Percentiles rank a stretch among this genome's conserved stretches.
These are phyloP conservation scores for Colletotrichum sp. DNA, from an alignment of 2,329 filamentous ascomycete genomes.

Conservation along the genomic window DNA sequence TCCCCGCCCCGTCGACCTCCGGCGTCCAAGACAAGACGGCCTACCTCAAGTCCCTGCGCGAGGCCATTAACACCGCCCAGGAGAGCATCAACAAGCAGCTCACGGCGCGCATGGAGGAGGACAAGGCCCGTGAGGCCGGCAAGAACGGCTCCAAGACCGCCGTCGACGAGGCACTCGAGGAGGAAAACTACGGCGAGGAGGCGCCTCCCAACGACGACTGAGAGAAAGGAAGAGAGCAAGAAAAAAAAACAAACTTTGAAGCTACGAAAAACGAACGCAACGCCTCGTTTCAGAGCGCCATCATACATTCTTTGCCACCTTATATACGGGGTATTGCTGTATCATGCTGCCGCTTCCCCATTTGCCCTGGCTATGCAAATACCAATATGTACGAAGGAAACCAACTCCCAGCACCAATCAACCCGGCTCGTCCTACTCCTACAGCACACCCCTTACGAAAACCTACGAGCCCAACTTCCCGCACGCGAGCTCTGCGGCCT, in stretches of 20 bases:
- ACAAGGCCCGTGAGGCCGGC: constrained; percentile 57
- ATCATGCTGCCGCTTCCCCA: constrained; percentile 25
- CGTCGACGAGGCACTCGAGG: constrained; percentile 63
- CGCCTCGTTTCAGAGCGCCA: neutral
- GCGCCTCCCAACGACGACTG: constrained; percentile 68
- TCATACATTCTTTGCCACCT: constrained; percentile 9
- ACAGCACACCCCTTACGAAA: constrained; percentile 27
- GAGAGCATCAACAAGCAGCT: constrained; percentile 72
- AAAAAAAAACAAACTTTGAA: neutral
- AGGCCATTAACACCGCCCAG: constrained; percentile 64
- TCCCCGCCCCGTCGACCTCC: constrained; percentile 38
- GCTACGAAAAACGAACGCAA: neutral
- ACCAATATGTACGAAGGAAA: constrained; percentile 19
- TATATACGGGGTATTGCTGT: constrained; percentile 31
- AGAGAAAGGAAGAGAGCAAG: neutral
- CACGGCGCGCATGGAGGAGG: constrained; percentile 76
- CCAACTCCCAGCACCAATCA: constrained; percentile 5
- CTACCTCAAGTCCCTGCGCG: constrained; percentile 65
- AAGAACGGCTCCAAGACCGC: constrained; percentile 24
- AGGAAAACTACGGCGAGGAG: constrained; percentile 88
- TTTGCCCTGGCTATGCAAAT: constrained; percentile 26
- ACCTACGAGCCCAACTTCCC: constrained; percentile 41
- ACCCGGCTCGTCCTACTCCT: neutral
- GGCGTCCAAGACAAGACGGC: constrained; percentile 55
- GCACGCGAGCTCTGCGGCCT: constrained; percentile 35